These are phyloP conservation scores for Alternaria atra DNA, from an alignment of 2,329 filamentous ascomycete species.

Conservation along the genomic window DNA sequence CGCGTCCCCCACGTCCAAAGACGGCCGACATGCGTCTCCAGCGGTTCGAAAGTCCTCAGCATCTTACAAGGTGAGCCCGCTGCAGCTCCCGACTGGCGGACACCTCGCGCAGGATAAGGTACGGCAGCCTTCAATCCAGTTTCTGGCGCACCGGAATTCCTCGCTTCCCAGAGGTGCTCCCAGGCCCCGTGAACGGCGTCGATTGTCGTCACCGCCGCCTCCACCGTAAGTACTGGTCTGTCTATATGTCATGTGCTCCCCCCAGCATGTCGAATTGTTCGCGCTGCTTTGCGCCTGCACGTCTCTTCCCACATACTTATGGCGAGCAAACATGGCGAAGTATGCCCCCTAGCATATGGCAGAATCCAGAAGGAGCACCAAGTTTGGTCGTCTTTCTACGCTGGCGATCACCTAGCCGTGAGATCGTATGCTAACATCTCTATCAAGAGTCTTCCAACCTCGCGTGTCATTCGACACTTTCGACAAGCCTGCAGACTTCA, in stretches of 20 bases:
- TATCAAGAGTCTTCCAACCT: constrained; percentile 66
- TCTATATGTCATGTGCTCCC: constrained; percentile 8
- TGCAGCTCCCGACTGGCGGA: constrained; percentile 32
- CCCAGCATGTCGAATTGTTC: constrained; percentile 1
- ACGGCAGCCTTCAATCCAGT: constrained; percentile 52
- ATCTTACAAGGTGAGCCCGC: constrained; percentile 33
- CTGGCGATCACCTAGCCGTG: constrained; percentile 21
- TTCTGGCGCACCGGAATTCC: constrained; percentile 45
- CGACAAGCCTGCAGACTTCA: constrained; percentile 71
- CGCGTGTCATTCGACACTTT: constrained; percentile 81
- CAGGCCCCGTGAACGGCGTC: constrained; percentile 44
- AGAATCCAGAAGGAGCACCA: constrained; percentile 23
- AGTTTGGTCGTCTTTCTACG: constrained; percentile 28
- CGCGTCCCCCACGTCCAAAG: constrained; percentile 43
- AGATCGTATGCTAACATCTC: constrained; percentile 23
- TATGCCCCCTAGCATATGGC: constrained; percentile 32
- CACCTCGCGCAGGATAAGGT: constrained; percentile 36
- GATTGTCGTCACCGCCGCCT: constrained; percentile 53
- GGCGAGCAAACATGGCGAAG: constrained; percentile 32
- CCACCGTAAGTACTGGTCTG: constrained; percentile 50
- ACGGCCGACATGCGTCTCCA: constrained; percentile 41
- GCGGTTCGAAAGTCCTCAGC: constrained; percentile 30
- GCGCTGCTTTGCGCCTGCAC: constrained; percentile 9
- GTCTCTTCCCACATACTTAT: constrained; percentile 7
- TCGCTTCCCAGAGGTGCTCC: constrained; percentile 45